phyloP scores from a whole-genome alignment of 129 eudicot genomes.

The Lonicera japonica region DNA sequence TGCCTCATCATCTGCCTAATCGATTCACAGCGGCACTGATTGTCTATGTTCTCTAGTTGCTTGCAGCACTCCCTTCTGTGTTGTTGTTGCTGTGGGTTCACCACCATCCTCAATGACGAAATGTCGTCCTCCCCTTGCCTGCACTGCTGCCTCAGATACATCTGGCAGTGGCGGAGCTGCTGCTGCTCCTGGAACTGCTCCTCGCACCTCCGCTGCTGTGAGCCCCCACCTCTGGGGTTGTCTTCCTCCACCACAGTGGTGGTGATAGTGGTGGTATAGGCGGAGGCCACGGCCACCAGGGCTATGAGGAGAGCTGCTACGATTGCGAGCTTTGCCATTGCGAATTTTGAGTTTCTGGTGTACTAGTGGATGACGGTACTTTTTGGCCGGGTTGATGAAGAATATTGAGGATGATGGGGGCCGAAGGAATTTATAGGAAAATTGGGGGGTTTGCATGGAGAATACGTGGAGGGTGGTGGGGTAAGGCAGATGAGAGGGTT shows the following conservation, averaged over 20 bases:
- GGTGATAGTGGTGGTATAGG: constrained; percentile 10
- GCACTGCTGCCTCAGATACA: neutral
- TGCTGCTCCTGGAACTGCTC: constrained; percentile 8
- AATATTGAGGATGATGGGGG: neutral
- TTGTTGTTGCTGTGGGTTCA: neutral
- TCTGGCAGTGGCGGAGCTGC: constrained; percentile 11
- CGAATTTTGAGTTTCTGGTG: too few relatives aligned
- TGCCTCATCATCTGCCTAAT: neutral
- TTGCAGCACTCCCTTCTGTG: constrained; percentile 2
- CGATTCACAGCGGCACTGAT: neutral
- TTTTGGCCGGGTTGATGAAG: neutral
- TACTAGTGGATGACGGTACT: too few relatives aligned
- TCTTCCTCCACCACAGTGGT: constrained; percentile 18
- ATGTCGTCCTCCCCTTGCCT: neutral
- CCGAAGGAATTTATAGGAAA: neutral
- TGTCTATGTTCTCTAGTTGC: neutral
- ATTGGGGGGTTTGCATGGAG: constrained; percentile 1
- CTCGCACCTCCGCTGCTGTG: neutral
- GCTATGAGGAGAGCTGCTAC: neutral
- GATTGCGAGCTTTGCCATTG: constrained; percentile 11
- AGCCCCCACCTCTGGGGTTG: neutral
- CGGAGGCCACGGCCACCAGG: constrained; percentile 4
- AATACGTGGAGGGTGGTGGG: constrained; percentile 1
- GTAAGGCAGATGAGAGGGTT: neutral
- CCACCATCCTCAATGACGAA: neutral